Conservation (phyloP, 495 filamentous ascomycete species). For the Thermothielavioides terrestris region DNA sequence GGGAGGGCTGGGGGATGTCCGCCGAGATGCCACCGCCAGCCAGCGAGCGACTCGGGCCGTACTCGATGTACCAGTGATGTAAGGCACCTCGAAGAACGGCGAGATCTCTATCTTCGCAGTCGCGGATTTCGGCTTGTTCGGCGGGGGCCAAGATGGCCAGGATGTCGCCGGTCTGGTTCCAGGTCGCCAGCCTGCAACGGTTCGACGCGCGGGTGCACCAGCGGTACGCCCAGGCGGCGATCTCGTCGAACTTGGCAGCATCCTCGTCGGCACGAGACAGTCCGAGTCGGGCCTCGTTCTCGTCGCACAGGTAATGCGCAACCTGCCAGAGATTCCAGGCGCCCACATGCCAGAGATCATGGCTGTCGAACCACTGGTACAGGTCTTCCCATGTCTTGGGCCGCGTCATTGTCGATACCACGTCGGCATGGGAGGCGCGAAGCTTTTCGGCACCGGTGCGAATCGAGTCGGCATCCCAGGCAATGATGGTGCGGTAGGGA, state of each 20-base stretch:
- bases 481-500: constrained; percentile 13
- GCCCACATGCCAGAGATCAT: constrained; percentile 40
- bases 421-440: constrained; percentile 23
- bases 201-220: constrained; percentile 12
- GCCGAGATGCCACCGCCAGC: not conserved
- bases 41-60: not conserved
- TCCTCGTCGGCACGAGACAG: not conserved
- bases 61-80: not conserved
- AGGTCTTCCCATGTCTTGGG: constrained; percentile 27
- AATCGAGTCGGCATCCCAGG: constrained; percentile 18
- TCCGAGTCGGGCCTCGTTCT: constrained; percentile 18
- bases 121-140: constrained; percentile 5
- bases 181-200: constrained; percentile 15
- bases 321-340: constrained; percentile 38
- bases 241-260: not conserved
- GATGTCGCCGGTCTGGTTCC: constrained; percentile 21
- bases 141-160: constrained; percentile 7
- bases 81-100: constrained; percentile 1
- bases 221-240: constrained; percentile 17
- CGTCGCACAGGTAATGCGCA: constrained; percentile 20
- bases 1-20: too few species aligned
- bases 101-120: not conserved
- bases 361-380: constrained; percentile 44
- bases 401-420: constrained; percentile 22
- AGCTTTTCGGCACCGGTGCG: constrained; percentile 21